These are phyloP conservation scores for Cladosporium cucumerinum DNA, from an alignment of 2,329 filamentous ascomycete species.

Conservation along the genomic window DNA sequence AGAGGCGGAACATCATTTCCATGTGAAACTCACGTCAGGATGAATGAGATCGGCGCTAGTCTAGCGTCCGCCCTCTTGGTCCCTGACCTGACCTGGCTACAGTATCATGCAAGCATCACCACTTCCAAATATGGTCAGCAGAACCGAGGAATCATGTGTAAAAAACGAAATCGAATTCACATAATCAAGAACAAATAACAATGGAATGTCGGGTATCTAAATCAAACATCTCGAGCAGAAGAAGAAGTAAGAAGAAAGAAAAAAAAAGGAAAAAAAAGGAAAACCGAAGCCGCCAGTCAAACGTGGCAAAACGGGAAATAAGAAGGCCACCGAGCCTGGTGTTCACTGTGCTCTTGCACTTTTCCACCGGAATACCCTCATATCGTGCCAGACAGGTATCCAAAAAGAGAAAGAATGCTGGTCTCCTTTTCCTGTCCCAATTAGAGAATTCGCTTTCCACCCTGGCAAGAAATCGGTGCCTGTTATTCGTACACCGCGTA, in stretches of 20 bases:
- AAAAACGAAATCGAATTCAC: neutral
- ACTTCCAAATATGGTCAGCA: neutral
- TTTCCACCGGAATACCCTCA: neutral
- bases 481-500: neutral
- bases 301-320: neutral
- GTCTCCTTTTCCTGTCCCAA: neutral
- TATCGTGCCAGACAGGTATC: neutral
- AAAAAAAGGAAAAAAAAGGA: neutral
- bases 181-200: neutral
- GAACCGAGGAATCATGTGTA: neutral
- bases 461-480: neutral
- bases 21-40: constrained; percentile 8
- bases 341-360: neutral
- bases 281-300: neutral
- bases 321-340: neutral
- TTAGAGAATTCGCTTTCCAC: neutral
- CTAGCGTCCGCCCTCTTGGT: neutral
- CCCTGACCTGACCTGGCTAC: neutral
- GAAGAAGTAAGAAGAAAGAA: neutral
- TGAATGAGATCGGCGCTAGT: constrained; percentile 1
- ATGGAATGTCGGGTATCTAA: constrained; percentile 13
- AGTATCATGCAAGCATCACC: neutral
- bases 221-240: constrained; percentile 5
- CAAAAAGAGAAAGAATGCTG: neutral
- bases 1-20: constrained; percentile 7